phyloP scores from a whole-genome alignment of 148 eudicot genomes.

The Dianthus caryophyllus region DNA sequence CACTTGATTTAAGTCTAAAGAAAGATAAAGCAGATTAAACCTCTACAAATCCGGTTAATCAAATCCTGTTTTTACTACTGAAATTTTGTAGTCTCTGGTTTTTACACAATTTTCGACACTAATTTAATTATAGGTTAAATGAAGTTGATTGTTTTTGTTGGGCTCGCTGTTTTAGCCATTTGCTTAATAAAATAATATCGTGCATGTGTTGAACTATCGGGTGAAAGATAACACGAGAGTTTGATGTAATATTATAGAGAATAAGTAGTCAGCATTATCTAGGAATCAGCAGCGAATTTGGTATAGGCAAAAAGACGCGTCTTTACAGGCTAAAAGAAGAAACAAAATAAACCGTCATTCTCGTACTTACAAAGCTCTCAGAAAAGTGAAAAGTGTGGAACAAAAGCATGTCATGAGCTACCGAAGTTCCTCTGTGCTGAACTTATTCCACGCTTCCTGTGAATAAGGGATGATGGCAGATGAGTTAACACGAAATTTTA shows the following conservation, averaged over 20 bases:
- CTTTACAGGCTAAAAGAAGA: neutral
- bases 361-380: slow-evolving; percentile 8
- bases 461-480: neutral
- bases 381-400: neutral
- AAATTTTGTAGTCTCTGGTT: too few species aligned
- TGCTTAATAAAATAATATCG: too few species aligned
- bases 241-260: too few species aligned
- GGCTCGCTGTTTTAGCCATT: too few species aligned
- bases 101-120: too few species aligned
- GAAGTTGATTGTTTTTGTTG: too few species aligned
- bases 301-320: neutral
- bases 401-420: slow-evolving; percentile 9
- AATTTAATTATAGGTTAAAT: too few species aligned
- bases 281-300: neutral
- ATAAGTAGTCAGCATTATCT: too few species aligned
- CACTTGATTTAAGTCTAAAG: neutral
- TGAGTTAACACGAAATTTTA: neutral
- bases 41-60: too few species aligned
- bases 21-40: neutral
- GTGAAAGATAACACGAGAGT: too few species aligned
- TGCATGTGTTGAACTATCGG: too few species aligned
- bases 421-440: slow-evolving; percentile 29
- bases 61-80: too few species aligned
- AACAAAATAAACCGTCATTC: neutral
- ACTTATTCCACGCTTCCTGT: slow-evolving; percentile 38